Evolutionary conservation across 352 stramenopile species (phyloP).

Genomic region (Stephanocyclus meneghinianus): DNA sequence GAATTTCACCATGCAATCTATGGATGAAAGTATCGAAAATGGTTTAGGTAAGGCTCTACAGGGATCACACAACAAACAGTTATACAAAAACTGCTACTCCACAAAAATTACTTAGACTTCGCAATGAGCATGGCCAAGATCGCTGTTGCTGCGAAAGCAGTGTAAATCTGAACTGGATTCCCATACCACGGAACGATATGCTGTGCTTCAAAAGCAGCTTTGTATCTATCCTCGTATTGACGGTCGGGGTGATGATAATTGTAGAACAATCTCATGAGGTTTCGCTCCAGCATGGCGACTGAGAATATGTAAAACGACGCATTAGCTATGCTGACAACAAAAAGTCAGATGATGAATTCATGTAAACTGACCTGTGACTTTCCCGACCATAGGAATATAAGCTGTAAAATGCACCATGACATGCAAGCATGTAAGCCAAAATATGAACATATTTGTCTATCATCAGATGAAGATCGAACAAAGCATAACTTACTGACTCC

Average conservation of each 20-base stretch:
- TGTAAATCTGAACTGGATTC: conserved; percentile 64
- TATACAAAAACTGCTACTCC: not conserved
- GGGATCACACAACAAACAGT: too few species aligned
- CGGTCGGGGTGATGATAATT: conserved; percentile 88
- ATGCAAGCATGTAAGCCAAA: not conserved
- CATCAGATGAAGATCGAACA: not conserved
- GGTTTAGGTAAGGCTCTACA: too few species aligned
- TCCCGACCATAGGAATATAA: conserved; percentile 95
- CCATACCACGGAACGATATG: conserved; percentile 42
- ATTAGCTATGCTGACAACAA: conserved; percentile 76
- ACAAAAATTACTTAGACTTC: conserved; percentile 3
- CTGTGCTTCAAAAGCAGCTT: conserved; percentile 18
- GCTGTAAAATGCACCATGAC: not conserved
- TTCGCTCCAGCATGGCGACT: conserved; percentile 91
- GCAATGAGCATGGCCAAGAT: conserved; percentile 15
- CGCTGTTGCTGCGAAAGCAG: conserved; percentile 62
- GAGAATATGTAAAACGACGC: not conserved
- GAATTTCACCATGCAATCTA: too few species aligned
- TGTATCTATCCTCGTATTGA: conserved; percentile 36
- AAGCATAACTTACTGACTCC: conserved; percentile 82
- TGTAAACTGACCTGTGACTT: conserved; percentile 85
- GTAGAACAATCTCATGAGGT: conserved; percentile 92
- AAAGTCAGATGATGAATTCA: not conserved
- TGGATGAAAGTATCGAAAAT: too few species aligned
- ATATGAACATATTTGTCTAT: not conserved